Evolutionary conservation across 441 rosid species (phyloP), one percentile per base, ranked within the genome.

Genomic region (Gossypium aridum): DNA sequence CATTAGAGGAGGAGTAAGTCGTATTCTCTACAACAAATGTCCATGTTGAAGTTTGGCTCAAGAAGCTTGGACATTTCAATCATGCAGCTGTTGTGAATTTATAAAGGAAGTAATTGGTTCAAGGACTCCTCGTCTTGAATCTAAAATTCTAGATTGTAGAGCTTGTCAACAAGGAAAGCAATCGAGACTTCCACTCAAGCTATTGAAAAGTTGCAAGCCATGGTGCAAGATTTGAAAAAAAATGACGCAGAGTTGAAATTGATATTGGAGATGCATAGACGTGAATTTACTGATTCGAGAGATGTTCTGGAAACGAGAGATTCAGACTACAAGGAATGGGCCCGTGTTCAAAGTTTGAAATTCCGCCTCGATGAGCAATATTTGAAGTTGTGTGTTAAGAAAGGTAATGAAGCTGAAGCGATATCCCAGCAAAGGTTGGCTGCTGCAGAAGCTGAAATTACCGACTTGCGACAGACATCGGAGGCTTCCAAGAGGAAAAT

Each of bases 391-490:
- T 90, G 95, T 28, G 99, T 96, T 34, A 96, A 96, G 89, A 88
- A 86, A 53, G 98, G 98, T 75, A 96, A 90, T 78, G 98, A 94
- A 87, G 98, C 98, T 57, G 98, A 96, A 80, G 98, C 98, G 45
- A 75, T 83, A 61, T 91, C 99, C 69, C 98, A 96, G 78, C 98
- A 92, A 82, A 87, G 80, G 83, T 86, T 96, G 81, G 98, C 98
- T 77, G 89, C 97, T 81, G 96, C 98, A 22, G 99, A 96, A 86
- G 98, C 98, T 59, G 98, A 94, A 84, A 90, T 96, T 86, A 96
- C 94, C 75, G 95, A 94, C 69, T 76, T 88, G 85, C 89, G 97
- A 78, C 97, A 88, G 83, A 90, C 84, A 79, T 83, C 86, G 78
- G 98, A 96, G 77, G 84, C 86, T 82, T 88, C 90, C 72, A 94